A percentile compares a stretch with the other conserved stretches of the same genome.
phyloP scores from a whole-genome alignment of 371 early-diverging fungal species.

The Phascolomyces articulosus region DNA sequence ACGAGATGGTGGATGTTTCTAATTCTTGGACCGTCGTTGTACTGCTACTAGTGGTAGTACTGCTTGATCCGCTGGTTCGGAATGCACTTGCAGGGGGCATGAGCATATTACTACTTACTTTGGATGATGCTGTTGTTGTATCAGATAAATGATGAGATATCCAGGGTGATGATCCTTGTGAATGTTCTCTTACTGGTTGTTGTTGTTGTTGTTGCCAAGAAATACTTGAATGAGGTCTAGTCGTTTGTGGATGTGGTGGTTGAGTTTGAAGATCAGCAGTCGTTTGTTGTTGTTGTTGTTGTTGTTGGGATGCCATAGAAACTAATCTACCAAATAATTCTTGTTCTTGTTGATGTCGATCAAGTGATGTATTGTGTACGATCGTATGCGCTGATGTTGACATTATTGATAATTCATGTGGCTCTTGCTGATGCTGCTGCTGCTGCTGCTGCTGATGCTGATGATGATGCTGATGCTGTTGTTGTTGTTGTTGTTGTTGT shows the following conservation, averaged over 20 bases:
- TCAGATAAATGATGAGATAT: too few relatives aligned
- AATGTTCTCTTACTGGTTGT: not conserved
- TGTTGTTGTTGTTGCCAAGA: not conserved
- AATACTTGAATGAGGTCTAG: not conserved
- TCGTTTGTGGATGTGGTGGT: not conserved
- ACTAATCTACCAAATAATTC: constrained; percentile 5
- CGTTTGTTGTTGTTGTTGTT: constrained; percentile 2
- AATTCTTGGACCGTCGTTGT: not conserved
- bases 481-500: not conserved
- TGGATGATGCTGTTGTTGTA: not conserved
- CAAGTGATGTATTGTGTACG: not conserved
- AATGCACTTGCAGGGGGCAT: not conserved
- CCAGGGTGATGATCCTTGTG: not conserved
- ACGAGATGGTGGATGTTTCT: not conserved
- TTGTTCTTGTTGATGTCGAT: constrained; percentile 6
- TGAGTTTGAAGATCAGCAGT: too few relatives aligned
- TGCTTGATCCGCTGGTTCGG: not conserved
- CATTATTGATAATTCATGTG: not conserved
- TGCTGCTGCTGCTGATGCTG: too few relatives aligned
- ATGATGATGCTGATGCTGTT: not conserved
- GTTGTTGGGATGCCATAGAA: not conserved
- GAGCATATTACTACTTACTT: not conserved
- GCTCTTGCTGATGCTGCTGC: not conserved
- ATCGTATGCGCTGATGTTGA: not conserved
- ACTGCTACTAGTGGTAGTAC: not conserved